Conservation (phyloP, 2,329 filamentous ascomycete species). For the Alternaria tenuissima region DNA sequence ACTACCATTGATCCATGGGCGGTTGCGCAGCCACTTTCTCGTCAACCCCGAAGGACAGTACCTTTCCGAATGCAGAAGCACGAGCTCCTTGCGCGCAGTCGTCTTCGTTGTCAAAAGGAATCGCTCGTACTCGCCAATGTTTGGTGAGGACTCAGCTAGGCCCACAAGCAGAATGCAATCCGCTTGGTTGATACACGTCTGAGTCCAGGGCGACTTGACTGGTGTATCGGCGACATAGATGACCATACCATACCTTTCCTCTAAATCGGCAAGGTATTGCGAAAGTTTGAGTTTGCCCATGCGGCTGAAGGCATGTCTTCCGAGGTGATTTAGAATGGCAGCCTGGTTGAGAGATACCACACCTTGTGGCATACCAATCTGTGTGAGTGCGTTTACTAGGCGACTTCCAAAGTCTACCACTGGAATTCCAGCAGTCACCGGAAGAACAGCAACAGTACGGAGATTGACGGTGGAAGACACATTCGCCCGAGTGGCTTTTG, state of each 20-base stretch:
- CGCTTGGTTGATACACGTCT: slow-evolving; percentile 95
- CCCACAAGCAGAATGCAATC: slow-evolving; percentile 95
- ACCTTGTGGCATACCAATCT: slow-evolving; percentile 88
- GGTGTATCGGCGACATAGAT: slow-evolving; percentile 96
- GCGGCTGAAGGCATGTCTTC: slow-evolving; percentile 93
- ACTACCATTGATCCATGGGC: slow-evolving; percentile 97
- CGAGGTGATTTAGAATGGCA: slow-evolving; percentile 91
- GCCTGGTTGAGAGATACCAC: slow-evolving; percentile 93
- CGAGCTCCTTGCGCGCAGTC: slow-evolving; percentile 90
- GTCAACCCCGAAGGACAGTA: slow-evolving; percentile 88
- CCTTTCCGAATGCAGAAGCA: slow-evolving; percentile 86
- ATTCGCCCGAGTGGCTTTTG: slow-evolving; percentile 65
- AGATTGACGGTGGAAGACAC: slow-evolving; percentile 90
- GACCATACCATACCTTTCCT: slow-evolving; percentile 96
- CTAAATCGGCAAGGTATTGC: slow-evolving; percentile 93
- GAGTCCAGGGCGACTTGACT: slow-evolving; percentile 97
- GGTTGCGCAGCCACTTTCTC: slow-evolving; percentile 83
- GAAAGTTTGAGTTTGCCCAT: slow-evolving; percentile 97
- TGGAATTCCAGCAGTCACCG: slow-evolving; percentile 88
- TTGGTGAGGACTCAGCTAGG: slow-evolving; percentile 86
- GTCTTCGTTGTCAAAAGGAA: slow-evolving; percentile 98
- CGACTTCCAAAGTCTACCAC: slow-evolving; percentile 94
- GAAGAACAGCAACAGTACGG: slow-evolving; percentile 89
- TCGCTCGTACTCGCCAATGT: slow-evolving; percentile 94
- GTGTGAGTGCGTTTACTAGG: slow-evolving; percentile 83